Evolutionary conservation across 1,284 basidiomycete species (phyloP).

Genomic region (Rhodotorula sp.): DNA sequence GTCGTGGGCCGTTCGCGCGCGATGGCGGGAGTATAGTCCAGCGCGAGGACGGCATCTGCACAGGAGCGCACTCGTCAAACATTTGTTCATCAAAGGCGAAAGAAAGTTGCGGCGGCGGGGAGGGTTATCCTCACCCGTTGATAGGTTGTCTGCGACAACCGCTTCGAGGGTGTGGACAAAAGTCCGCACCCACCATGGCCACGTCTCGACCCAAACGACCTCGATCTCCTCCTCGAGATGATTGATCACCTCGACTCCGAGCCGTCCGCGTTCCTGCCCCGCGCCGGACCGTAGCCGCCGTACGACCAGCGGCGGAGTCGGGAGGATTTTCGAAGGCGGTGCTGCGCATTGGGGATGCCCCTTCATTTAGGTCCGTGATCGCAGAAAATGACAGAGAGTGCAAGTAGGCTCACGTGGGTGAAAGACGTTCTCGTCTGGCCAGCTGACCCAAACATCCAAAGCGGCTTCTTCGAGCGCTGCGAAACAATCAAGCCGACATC

Average conservation of each 20-base stretch:
- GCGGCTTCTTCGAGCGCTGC: constrained; percentile 18
- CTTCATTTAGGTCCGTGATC: too few relatives aligned
- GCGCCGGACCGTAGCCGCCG: constrained; percentile 67
- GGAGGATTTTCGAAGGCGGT: not conserved
- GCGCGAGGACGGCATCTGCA: constrained; percentile 38
- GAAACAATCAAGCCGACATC: not conserved
- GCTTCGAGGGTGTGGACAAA: constrained; percentile 76
- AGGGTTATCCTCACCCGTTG: not conserved
- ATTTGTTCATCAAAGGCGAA: constrained; percentile 10
- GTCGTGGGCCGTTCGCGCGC: constrained; percentile 69
- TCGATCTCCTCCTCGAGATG: constrained; percentile 56
- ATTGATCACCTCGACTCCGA: constrained; percentile 71
- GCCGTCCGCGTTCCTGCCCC: constrained; percentile 71
- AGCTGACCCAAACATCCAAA: constrained; percentile 47
- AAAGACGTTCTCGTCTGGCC: constrained; percentile 52
- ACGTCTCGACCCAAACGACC: constrained; percentile 79
- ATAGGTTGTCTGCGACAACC: constrained; percentile 24
- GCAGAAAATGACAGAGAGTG: not conserved
- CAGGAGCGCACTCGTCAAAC: not conserved
- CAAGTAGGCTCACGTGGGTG: constrained; percentile 47
- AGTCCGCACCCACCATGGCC: constrained; percentile 89
- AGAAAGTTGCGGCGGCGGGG: not conserved
- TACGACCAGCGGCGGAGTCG: constrained; percentile 7
- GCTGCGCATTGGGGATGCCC: constrained; percentile 1
- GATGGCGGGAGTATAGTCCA: constrained; percentile 67